Evolutionary conservation across 2,329 filamentous ascomycete species (phyloP).

Genomic region (Diatrype stigma): DNA sequence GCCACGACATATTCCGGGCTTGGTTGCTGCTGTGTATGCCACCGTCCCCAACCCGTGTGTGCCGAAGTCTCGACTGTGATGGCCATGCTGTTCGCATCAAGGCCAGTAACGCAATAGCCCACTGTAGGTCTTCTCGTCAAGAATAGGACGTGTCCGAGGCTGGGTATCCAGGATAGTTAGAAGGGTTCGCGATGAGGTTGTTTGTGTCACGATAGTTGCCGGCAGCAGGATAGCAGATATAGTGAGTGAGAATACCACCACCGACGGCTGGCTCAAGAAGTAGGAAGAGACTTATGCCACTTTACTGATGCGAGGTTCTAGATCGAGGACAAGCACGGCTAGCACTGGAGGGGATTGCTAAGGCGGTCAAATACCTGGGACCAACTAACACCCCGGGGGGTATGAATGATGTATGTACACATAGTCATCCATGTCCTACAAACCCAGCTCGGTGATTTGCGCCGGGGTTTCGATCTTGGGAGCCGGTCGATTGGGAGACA

Average conservation of each 20-base stretch:
- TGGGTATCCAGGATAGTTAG: not conserved
- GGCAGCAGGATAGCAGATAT: not conserved
- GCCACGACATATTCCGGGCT: constrained; percentile 43
- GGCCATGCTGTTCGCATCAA: constrained; percentile 39
- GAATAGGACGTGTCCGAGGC: not conserved
- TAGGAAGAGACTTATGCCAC: not conserved
- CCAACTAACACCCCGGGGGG: constrained; percentile 6
- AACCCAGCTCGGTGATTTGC: constrained; percentile 18
- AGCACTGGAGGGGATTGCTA: not conserved
- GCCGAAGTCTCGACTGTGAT: constrained; percentile 42
- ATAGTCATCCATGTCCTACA: constrained; percentile 1
- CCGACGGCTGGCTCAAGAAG: not conserved
- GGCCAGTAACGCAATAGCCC: constrained; percentile 13
- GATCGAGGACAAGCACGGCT: not conserved
- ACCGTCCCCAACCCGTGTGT: constrained; percentile 50
- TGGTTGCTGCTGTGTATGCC: constrained; percentile 47
- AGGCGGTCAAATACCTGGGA: not conserved
- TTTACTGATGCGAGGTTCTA: not conserved
- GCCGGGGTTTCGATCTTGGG: constrained; percentile 24
- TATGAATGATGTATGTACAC: constrained; percentile 19
- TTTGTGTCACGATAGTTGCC: not conserved
- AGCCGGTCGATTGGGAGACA: constrained; percentile 26
- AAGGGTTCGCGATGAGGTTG: not conserved
- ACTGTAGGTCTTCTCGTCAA: not conserved
- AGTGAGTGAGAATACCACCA: not conserved